A percentile compares a stretch with the other conserved stretches of the same genome.
Conservation (phyloP, 805 yeast species). For the Monosporozyma siamensis region DNA sequence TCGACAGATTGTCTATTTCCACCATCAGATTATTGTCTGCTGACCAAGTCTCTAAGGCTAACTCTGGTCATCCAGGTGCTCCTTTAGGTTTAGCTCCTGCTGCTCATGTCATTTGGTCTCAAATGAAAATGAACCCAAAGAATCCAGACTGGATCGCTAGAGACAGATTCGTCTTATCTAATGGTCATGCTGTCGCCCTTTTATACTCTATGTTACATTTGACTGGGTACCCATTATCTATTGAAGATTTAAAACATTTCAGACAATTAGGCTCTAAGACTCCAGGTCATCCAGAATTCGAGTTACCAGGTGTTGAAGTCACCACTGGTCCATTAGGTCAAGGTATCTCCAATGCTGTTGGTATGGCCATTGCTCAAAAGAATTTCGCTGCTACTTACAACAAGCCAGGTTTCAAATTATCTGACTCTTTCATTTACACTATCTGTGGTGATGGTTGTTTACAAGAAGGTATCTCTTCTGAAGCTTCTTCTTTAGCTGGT, state of each 20-base stretch:
- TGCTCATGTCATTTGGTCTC: constrained; percentile 78
- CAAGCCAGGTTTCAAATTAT: constrained; percentile 61
- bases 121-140: constrained; percentile 79
- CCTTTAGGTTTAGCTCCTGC: constrained; percentile 97
- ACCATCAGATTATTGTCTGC: constrained; percentile 85
- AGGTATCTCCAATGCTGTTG: constrained; percentile 94
- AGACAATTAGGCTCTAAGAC: constrained; percentile 86
- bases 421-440: constrained; percentile 67
- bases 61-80: constrained; percentile 99
- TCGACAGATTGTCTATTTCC: constrained; percentile 69
- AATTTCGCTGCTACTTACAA: constrained; percentile 88
- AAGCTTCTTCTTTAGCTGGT: constrained; percentile 92
- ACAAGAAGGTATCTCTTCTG: constrained; percentile 96
- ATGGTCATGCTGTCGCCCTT: constrained; percentile 94
- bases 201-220: constrained; percentile 79
- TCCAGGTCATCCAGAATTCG: constrained; percentile 97
- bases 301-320: constrained; percentile 88
- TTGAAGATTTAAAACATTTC: constrained; percentile 84
- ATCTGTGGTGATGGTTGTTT: constrained; percentile 96
- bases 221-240: constrained; percentile 62
- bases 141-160: constrained; percentile 90
- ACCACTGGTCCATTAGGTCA: constrained; percentile 99
- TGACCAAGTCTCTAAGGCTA: constrained; percentile 79
- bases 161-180: constrained; percentile 89
- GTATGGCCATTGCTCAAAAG: constrained; percentile 89